Evolutionary conservation across 306 rosid species (phyloP).

Genomic region (Fagus sylvatica): DNA sequence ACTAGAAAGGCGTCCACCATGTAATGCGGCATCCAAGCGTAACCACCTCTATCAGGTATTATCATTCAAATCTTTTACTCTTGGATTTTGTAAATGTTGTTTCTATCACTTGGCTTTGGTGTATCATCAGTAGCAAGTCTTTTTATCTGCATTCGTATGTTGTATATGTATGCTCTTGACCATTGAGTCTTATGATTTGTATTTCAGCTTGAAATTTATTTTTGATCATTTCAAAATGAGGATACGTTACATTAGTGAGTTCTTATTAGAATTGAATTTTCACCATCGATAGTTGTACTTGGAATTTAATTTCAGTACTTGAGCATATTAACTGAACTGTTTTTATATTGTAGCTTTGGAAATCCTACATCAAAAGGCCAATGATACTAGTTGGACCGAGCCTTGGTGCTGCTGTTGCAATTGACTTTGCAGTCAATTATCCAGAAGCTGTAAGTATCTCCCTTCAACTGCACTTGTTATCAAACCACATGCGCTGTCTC

Average conservation of each 20-base stretch:
- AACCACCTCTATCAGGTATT: slow-evolving; percentile 80
- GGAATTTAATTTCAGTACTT: not conserved
- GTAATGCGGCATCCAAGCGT: slow-evolving; percentile 74
- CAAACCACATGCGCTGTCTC: not conserved
- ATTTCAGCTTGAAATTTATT: not conserved
- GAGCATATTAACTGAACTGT: not conserved
- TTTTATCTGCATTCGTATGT: not conserved
- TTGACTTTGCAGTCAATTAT: slow-evolving; percentile 79
- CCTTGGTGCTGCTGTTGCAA: slow-evolving; percentile 97
- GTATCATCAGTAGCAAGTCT: not conserved
- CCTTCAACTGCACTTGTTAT: slow-evolving; percentile 25
- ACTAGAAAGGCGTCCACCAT: slow-evolving; percentile 75
- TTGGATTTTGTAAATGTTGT: not conserved
- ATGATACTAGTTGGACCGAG: slow-evolving; percentile 95
- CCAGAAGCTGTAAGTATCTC: slow-evolving; percentile 83
- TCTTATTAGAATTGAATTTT: not conserved
- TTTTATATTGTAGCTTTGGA: slow-evolving; percentile 65
- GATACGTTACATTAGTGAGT: not conserved
- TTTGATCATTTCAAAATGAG: not conserved
- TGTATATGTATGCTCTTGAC: not conserved
- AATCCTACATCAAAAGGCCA: slow-evolving; percentile 69
- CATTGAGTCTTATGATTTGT: not conserved
- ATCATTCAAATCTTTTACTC: not conserved
- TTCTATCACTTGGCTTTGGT: not conserved
- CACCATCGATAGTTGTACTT: not conserved